Conservation (phyloP, 225 moss, liverwort and hornwort genomes). For the Neckera pumila region DNA sequence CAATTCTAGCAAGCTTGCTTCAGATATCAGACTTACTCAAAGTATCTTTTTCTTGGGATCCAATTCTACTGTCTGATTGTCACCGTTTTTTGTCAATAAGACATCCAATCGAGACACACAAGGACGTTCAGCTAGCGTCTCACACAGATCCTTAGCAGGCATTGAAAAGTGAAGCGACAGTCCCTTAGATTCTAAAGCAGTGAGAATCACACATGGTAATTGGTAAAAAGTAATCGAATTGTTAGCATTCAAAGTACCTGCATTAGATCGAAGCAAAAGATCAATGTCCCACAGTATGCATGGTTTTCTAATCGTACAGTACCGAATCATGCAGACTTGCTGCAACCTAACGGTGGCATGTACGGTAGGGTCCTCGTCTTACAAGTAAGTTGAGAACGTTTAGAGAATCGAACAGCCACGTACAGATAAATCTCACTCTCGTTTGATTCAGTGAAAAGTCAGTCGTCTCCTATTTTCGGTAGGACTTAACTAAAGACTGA, state of each 20-base stretch:
- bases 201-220: too few relatives aligned
- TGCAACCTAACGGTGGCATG: not conserved
- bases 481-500: not conserved
- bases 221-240: not conserved
- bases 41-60: not conserved
- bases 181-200: not conserved
- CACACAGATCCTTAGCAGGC: not conserved
- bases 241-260: not conserved
- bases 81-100: not conserved
- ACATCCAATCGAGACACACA: not conserved
- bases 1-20: not conserved
- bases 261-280: not conserved
- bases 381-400: not conserved
- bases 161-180: not conserved
- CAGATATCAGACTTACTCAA: too few relatives aligned
- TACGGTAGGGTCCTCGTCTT: too few relatives aligned
- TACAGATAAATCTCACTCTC: not conserved
- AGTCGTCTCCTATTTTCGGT: not conserved
- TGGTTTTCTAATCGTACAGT: not conserved
- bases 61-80: too few relatives aligned
- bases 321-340: not conserved
- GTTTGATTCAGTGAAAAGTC: not conserved
- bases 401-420: not conserved
- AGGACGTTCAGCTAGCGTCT: not conserved
- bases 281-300: not conserved